Evolutionary conservation across 495 filamentous ascomycete genomes (phyloP).

Genomic region (Oleoguttula mirabilis): DNA sequence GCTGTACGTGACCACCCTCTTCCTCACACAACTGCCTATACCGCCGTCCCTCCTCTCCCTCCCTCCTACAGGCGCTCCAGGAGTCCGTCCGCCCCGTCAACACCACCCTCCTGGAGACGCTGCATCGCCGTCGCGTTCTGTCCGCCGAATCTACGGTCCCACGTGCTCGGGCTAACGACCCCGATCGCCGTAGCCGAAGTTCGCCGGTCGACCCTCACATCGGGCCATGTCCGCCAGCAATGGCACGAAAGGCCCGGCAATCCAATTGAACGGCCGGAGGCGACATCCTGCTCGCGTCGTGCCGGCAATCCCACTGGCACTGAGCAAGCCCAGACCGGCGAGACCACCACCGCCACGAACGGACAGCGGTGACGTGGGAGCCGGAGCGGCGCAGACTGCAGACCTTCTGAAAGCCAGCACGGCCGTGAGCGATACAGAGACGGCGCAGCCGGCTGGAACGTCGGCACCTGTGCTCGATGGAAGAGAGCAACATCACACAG

Average conservation of each 20-base stretch:
- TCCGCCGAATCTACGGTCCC: too few species aligned
- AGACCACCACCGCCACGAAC: background rate
- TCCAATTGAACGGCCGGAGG: constrained; percentile 5
- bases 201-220: too few species aligned
- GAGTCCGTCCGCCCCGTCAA: background rate
- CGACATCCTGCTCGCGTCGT: constrained; percentile 11
- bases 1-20: too few species aligned
- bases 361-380: too few species aligned
- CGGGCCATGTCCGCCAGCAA: constrained; percentile 13
- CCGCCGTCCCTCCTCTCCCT: too few species aligned
- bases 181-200: too few species aligned
- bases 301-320: constrained; percentile 17
- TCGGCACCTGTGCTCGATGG: background rate
- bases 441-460: background rate
- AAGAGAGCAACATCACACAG: background rate
- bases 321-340: constrained; percentile 10
- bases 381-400: too few species aligned
- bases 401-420: too few species aligned
- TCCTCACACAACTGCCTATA: too few species aligned
- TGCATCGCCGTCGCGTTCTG: background rate
- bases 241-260: background rate
- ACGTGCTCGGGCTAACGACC: too few species aligned
- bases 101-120: constrained; percentile 6
- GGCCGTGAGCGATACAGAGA: too few species aligned
- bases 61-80: constrained; percentile 10